Base-by-base conservation (phyloP, 768 basidiomycete genomes). In the Trichaptum fuscoviolaceum region DNA sequence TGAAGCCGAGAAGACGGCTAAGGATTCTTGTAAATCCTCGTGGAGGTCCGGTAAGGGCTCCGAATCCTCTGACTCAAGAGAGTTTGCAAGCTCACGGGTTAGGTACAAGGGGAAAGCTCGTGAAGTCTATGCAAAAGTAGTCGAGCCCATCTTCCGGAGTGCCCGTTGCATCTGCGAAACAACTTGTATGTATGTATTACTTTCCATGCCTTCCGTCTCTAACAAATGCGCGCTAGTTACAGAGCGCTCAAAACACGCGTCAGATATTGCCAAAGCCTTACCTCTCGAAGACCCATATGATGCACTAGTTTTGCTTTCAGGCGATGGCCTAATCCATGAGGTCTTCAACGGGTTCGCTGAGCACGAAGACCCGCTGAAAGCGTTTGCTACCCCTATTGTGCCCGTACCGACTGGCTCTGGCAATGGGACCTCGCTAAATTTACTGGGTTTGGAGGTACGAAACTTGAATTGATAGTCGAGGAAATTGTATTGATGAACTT, bases 301-400 rank as follows among this genome's bases (percentile, higher is more conserved):
- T 69, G 91, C 87, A 0, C 73, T 96, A 57, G 82, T 92, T 42
- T 76, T 86, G 34, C 82, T 95, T 25, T 94, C 92, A 0, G 94
- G 94, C 0, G 94, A 96, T 71, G 94, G 94, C 8, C 80, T 93
- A 36, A 73, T 93, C 18, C 90, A 95, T 71, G 94, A 96, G 77
- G 81, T 93, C 25, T 70, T 94, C 73, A 96, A 96, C 72, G 94
- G 93, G 2, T 85, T 95, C 65, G 87, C 90, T 2, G 78, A 87
- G 64, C 89, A 91, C 66, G 75, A 78, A 30, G 79, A 87, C 42
- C 85, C 89, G 1, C 74, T 78, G 36, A 80, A 79, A 61, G 93
- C 90, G 0, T 84, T 95, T 65, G 74, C 73, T 59, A 85, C 87
- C 34, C 92, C 94, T 1, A 76, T 96, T 26, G 86, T 87, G 0